Evolutionary conservation across 2,329 filamentous ascomycete genomes (phyloP).

Genomic region (Penicillium sp.): DNA sequence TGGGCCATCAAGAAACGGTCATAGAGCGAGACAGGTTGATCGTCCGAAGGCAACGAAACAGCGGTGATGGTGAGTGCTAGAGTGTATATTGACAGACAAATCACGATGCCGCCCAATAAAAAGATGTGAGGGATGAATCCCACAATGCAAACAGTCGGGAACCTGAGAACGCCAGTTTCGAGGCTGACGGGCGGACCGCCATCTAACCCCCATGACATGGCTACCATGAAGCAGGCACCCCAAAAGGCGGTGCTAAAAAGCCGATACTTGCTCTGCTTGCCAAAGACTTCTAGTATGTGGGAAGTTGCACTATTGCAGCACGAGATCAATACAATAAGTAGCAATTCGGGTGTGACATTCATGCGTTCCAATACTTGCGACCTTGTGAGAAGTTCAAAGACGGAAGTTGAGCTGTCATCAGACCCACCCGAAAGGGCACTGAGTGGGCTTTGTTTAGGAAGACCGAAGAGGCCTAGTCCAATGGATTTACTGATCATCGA

Average conservation of each 20-base stretch:
- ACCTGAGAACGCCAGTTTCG: conserved; percentile 67
- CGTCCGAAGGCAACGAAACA: conserved; percentile 58
- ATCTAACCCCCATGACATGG: conserved; percentile 73
- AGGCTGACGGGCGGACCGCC: conserved; percentile 44
- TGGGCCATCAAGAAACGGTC: conserved; percentile 71
- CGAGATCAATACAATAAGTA: conserved; percentile 84
- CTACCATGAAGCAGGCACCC: conserved; percentile 84
- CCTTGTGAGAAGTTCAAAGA: conserved; percentile 40
- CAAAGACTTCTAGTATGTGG: conserved; percentile 75
- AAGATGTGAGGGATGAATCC: conserved; percentile 94
- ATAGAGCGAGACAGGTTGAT: conserved; percentile 46
- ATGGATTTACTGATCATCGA: conserved; percentile 79
- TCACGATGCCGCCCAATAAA: conserved; percentile 72
- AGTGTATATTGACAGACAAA: conserved; percentile 74
- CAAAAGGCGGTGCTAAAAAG: conserved; percentile 84
- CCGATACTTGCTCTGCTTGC: conserved; percentile 74
- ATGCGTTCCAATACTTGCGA: conserved; percentile 69
- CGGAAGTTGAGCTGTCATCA: conserved; percentile 27
- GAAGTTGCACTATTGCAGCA: conserved; percentile 84
- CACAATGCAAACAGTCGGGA: conserved; percentile 91
- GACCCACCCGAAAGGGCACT: conserved; percentile 45
- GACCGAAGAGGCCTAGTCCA: conserved; percentile 64
- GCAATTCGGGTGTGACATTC: conserved; percentile 85
- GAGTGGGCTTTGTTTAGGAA: conserved; percentile 43
- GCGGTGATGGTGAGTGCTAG: conserved; percentile 75